Evolutionary conservation across 1,139 yeast species (phyloP).

Genomic region (Suhomyces bribrorum): DNA sequence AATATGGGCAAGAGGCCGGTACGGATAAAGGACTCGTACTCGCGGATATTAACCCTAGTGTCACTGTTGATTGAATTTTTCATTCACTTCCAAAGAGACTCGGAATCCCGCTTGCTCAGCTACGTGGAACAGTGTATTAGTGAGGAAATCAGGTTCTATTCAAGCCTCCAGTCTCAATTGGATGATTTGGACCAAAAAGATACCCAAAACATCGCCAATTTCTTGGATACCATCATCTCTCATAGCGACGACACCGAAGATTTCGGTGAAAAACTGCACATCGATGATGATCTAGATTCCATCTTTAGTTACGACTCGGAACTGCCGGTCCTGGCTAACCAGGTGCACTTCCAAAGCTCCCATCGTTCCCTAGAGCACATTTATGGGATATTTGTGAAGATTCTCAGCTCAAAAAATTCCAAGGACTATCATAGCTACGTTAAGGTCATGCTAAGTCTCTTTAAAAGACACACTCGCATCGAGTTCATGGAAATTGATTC

Average conservation of each 20-base stretch:
- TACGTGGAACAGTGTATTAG: constrained; percentile 24
- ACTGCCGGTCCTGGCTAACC: neutral
- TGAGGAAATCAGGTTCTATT: constrained; percentile 24
- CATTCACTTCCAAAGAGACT: constrained; percentile 21
- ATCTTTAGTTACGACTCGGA: constrained; percentile 25
- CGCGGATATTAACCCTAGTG: constrained; percentile 21
- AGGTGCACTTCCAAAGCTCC: constrained; percentile 4
- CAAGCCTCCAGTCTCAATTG: constrained; percentile 20
- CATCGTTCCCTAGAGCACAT: constrained; percentile 20
- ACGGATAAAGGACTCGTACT: constrained; percentile 23
- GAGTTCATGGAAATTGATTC: constrained; percentile 26
- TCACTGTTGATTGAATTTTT: constrained; percentile 25
- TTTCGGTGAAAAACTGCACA: constrained; percentile 1
- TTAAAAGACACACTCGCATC: constrained; percentile 24
- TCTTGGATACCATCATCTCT: constrained; percentile 23
- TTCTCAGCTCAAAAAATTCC: constrained; percentile 17
- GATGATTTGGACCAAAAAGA: constrained; percentile 24
- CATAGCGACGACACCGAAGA: constrained; percentile 4
- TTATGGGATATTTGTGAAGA: constrained; percentile 28
- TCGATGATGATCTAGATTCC: constrained; percentile 18
- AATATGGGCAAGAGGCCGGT: constrained; percentile 20
- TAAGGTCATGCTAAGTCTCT: constrained; percentile 26
- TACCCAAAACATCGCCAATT: constrained; percentile 25
- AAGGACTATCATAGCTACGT: constrained; percentile 15
- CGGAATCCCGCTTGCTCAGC: constrained; percentile 22